Evolutionary conservation across 495 filamentous ascomycete species (phyloP).

Genomic region (Tuber melanosporum): DNA sequence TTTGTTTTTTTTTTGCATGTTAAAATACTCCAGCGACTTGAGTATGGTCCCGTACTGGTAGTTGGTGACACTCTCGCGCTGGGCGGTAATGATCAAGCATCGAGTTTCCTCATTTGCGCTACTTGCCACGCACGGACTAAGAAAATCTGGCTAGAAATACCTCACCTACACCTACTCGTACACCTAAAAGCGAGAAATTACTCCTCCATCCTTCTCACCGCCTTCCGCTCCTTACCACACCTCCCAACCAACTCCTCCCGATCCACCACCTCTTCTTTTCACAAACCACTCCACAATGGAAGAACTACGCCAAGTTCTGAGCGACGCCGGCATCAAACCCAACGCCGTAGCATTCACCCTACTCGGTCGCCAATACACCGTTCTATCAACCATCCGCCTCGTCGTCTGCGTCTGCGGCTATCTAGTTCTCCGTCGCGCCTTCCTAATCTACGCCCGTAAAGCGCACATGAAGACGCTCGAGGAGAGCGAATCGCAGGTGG

Average conservation of each 20-base stretch:
- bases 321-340: conserved; percentile 10
- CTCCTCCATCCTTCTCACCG: background rate
- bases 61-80: background rate
- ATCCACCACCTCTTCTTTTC: background rate
- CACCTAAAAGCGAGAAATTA: background rate
- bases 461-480: conserved; percentile 12
- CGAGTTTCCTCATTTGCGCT: background rate
- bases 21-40: background rate
- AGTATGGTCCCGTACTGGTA: background rate
- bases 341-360: conserved; percentile 25
- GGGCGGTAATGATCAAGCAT: background rate
- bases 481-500: conserved; percentile 10
- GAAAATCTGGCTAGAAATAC: background rate
- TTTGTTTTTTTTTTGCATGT: background rate
- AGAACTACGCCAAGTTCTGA: conserved; percentile 1
- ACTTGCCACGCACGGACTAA: background rate
- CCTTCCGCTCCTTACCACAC: background rate
- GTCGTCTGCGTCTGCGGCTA: conserved; percentile 31
- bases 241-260: background rate
- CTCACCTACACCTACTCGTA: background rate
- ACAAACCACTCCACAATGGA: conserved; percentile 15
- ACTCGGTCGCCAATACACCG: conserved; percentile 25
- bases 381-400: conserved; percentile 22
- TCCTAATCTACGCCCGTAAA: conserved; percentile 25
- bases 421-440: conserved; percentile 25